Evolutionary conservation across 306 rosid genomes (phyloP), one percentile per base, ranked within the genome.

Genomic region (Amphicarpaea edgeworthii): DNA sequence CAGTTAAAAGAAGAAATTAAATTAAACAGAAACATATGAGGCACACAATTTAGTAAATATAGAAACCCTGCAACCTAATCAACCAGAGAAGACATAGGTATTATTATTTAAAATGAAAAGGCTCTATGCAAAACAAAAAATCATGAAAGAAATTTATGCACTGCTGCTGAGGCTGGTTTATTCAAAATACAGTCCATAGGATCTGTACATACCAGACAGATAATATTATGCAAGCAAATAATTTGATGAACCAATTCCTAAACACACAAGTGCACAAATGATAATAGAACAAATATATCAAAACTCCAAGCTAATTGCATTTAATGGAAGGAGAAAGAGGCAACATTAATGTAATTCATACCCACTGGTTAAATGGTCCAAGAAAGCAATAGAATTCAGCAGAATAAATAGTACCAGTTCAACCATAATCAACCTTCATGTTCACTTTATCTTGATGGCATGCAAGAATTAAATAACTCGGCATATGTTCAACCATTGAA

Each of bases 81-180:
- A 46, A 73, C 70, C 30, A 77, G 70, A 19, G 74, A 64, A 75
- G 16, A 70, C 17, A 54, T 46, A 46, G 30, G 53, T 17, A 69
- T 14, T 42, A 23, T 12, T 51, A 46, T 57, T 16, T 43, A 61
- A 65, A 28, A 74, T 14, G 45, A 23, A 45, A 75, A 53, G 26
- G 66, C 58, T 61, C 70, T 12, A 57, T 14, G 63, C 60, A 57
- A 26, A 19, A 57, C 16, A 49, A 45, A 59, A 55, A 76, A 70
- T 32, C 71, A 53, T 42, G 40, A 83, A 79, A 75, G 64, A 74
- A 57, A 78, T 11, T 68, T 63, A 79, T n/a, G 50, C 43, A 37
- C 64, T 62, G 41, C 70, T 19, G 67, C 38, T 62, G 51, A 53
- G 40, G 50, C 67, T 15, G 50, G 60, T 66, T 66, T 72, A 40